Percentiles rank a stretch among this genome's conserved stretches.
Evolutionary conservation across 352 stramenopile genomes (phyloP).

Genomic region (Pythium diclinum): DNA sequence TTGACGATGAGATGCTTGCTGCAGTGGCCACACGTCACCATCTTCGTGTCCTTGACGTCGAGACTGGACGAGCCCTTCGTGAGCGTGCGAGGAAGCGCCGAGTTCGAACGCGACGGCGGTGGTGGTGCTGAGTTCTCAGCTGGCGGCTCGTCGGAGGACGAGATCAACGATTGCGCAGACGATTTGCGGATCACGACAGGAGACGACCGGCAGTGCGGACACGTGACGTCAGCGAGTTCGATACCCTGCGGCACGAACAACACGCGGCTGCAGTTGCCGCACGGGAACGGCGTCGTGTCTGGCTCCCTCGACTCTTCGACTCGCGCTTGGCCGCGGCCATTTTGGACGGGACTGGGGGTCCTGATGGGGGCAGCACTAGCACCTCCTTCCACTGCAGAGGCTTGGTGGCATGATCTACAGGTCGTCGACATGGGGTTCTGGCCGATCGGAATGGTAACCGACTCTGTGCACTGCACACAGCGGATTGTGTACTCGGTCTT

Average conservation of each 20-base stretch:
- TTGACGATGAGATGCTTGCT: conserved; percentile 83
- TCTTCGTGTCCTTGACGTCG: conserved; percentile 76
- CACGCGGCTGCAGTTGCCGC: conserved; percentile 51
- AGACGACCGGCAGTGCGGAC: conserved; percentile 61
- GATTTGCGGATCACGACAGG: conserved; percentile 34
- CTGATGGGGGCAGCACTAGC: not conserved
- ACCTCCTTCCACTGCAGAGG: not conserved
- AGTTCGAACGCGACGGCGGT: not conserved
- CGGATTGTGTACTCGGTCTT: conserved; percentile 35
- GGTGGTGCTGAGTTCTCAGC: not conserved
- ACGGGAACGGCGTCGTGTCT: conserved; percentile 26
- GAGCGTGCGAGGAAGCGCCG: not conserved
- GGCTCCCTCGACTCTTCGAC: not conserved
- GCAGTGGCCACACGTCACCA: conserved; percentile 84
- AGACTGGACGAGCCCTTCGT: conserved; percentile 26
- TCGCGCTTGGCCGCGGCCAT: not conserved
- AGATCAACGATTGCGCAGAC: conserved; percentile 14
- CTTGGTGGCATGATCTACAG: conserved; percentile 22
- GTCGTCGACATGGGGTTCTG: conserved; percentile 30
- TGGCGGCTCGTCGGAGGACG: conserved; percentile 11
- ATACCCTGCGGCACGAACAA: conserved; percentile 48
- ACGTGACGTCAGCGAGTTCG: conserved; percentile 50
- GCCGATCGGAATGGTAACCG: conserved; percentile 38
- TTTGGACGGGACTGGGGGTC: not conserved
- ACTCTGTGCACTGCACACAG: conserved; percentile 57